Base-by-base conservation (phyloP, 1,139 yeast species). In the Lipomyces yarrowii region DNA sequence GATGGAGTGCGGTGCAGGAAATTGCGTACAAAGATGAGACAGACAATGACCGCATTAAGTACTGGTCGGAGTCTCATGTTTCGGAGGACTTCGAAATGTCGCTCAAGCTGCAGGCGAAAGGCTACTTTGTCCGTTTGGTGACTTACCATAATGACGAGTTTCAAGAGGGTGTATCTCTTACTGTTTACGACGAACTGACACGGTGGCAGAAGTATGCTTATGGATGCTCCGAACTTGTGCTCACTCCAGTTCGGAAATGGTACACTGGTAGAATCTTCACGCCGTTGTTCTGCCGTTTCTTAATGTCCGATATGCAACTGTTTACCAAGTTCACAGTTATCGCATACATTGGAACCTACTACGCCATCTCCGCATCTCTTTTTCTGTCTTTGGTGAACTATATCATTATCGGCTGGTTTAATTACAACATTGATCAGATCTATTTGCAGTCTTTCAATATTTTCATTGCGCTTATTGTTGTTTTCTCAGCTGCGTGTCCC, bases 181-280 rank as follows among this genome's bases (percentile, higher is more conserved):
- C 64, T 21, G 68, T 65, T 26, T 63, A 63, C 18, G 68, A 65
- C 59, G 68, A 65, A 42, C 57, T 61, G 35, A 57, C 68, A 1
- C 64, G 68, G 30, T 65, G 68, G 68, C 59, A 64, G 32, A 65
- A 65, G 51, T 65, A 65, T 39, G 68, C 68, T 37, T 65, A 64
- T 56, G 68, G 68, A 8, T 63, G 67, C 39, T 60, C 64, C 13
- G 68, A 65, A 55, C 60, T 65, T 37, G 53, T 65, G 62, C 63
- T 65, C 56, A 48, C 54, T 32, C 68, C 68, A n/a, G 65, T 65
- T 57, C 53, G 37, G 48, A 13, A 60, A 7, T 65, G 68, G 68
- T 57, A 60, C 48, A 57, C 55, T 30, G 54, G 26, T 15, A 65
- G 60, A 6, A 65, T 65, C 11, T 63, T 65, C 55, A 57, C 64